phyloP scores from a whole-genome alignment of 768 basidiomycete species.

The Leccinum boreale region DNA sequence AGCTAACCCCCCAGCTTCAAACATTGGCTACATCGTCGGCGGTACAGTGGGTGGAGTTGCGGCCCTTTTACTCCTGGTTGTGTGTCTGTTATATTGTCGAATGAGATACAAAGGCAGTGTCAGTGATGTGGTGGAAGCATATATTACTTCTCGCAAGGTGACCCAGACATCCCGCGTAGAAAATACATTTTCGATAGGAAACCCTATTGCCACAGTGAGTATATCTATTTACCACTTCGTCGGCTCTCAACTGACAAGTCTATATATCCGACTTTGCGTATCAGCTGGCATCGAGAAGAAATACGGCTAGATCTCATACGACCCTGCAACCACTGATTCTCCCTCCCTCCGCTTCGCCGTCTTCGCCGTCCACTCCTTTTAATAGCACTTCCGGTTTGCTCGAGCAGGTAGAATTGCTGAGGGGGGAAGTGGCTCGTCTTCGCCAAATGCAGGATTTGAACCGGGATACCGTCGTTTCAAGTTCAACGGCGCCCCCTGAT shows the following conservation, averaged over 20 bases:
- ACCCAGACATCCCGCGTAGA: not conserved
- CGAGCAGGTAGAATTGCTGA: slow-evolving; percentile 5
- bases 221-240: not conserved
- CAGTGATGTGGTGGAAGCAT: slow-evolving; percentile 3
- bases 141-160: not conserved
- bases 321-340: not conserved
- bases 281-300: not conserved
- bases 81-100: slow-evolving; percentile 4
- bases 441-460: not conserved
- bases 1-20: no score
- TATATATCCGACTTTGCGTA: not conserved
- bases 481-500: not conserved
- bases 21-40: not conserved
- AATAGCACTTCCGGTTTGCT: not conserved
- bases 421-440: slow-evolving; percentile 11
- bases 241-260: not conserved
- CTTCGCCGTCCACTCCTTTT: not conserved
- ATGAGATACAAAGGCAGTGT: not conserved
- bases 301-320: not conserved
- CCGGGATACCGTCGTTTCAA: not conserved
- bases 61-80: not conserved
- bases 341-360: not conserved
- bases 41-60: not conserved
- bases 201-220: not conserved
- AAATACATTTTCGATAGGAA: no score